phyloP scores from a whole-genome alignment of 2,329 filamentous ascomycete species.

The Fusarium austroafricanum region DNA sequence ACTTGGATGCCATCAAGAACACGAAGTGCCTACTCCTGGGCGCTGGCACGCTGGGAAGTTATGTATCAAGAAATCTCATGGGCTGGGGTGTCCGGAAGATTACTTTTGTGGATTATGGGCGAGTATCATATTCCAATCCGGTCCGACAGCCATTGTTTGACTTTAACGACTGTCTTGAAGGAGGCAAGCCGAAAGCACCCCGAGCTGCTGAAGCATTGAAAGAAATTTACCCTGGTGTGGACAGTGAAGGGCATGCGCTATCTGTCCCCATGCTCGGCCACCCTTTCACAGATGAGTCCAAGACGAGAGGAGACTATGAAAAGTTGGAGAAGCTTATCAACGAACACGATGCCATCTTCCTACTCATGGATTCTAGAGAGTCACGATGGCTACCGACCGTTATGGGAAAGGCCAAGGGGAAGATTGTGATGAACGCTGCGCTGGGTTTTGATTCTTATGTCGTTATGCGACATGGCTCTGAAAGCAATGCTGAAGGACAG shows the following conservation, averaged over 20 bases:
- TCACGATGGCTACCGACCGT: slow-evolving; percentile 95
- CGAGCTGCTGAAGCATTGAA: slow-evolving; percentile 83
- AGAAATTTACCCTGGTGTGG: slow-evolving; percentile 91
- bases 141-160: slow-evolving; percentile 93
- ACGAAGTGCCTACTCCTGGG: slow-evolving; percentile 92
- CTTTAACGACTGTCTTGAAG: slow-evolving; percentile 88
- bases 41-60: slow-evolving; percentile 92
- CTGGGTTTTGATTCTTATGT: slow-evolving; percentile 97
- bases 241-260: slow-evolving; percentile 81
- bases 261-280: slow-evolving; percentile 97
- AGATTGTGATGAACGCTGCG: slow-evolving; percentile 97
- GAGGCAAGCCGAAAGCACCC: slow-evolving; percentile 84
- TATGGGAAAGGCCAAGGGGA: slow-evolving; percentile 91
- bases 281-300: slow-evolving; percentile 78
- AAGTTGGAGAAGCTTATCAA: slow-evolving; percentile 79
- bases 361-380: slow-evolving; percentile 97
- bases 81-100: slow-evolving; percentile 97
- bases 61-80: slow-evolving; percentile 91
- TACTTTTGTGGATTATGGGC: slow-evolving; percentile 94
- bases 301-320: slow-evolving; percentile 79
- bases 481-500: slow-evolving; percentile 65
- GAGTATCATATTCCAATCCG: slow-evolving; percentile 95
- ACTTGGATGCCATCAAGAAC: slow-evolving; percentile 88
- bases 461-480: slow-evolving; percentile 92
- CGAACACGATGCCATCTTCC: slow-evolving; percentile 89